Percentiles rank a stretch among this genome's conserved stretches.
phyloP scores from a whole-genome alignment of 192 early-diverging fungal genomes.

The Coemansia sp. region DNA sequence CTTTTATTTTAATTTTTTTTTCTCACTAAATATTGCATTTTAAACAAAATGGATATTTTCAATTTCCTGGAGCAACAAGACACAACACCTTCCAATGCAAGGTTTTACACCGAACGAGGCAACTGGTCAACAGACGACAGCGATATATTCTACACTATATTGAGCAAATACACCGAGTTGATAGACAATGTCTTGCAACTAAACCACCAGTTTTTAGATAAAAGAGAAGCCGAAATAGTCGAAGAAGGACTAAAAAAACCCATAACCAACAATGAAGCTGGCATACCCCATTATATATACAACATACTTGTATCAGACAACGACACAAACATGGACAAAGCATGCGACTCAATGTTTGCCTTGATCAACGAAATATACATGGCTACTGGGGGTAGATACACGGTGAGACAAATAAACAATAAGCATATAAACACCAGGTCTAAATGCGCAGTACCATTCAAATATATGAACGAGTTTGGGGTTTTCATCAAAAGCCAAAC shows the following conservation, averaged over 20 bases:
- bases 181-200: background rate
- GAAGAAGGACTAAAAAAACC: background rate
- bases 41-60: background rate
- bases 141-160: background rate
- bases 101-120: background rate
- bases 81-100: background rate
- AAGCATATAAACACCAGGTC: conserved; percentile 5
- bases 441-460: background rate
- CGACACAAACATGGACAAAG: background rate
- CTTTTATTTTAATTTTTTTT: conserved; percentile 1
- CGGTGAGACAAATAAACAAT: background rate
- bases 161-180: background rate
- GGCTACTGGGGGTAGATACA: background rate
- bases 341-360: background rate
- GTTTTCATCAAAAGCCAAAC: conserved; percentile 2
- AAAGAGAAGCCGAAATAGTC: background rate
- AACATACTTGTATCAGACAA: background rate
- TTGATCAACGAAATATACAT: background rate
- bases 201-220: background rate
- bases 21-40: too few species aligned
- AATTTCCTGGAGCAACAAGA: background rate
- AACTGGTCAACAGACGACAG: background rate
- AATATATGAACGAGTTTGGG: conserved; percentile 3
- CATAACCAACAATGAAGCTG: background rate
- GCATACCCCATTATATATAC: background rate